phyloP scores from a whole-genome alignment of 83 land plant genomes.

The Isoetes engelmannii region DNA sequence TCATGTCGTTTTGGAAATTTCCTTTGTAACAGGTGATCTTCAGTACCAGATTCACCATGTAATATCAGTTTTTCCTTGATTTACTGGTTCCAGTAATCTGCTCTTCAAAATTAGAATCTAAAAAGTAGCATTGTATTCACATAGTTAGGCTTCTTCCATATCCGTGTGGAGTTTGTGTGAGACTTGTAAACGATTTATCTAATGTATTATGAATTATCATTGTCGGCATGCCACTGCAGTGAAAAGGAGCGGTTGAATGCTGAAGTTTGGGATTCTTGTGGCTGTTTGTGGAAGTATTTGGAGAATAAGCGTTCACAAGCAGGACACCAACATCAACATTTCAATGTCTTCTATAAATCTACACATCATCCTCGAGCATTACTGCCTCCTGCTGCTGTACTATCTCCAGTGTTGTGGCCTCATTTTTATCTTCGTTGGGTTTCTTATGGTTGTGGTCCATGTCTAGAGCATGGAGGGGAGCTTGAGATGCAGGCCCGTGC shows the following conservation, averaged over 20 bases:
- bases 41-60: no score
- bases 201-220: neutral
- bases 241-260: constrained; percentile 85
- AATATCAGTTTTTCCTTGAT: no score
- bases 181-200: no score
- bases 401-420: constrained; percentile 91
- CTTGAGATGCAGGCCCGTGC: constrained; percentile 54
- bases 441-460: constrained; percentile 4
- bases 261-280: constrained; percentile 55
- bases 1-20: constrained; percentile 91
- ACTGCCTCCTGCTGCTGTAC: constrained; percentile 90
- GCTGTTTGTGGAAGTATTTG: constrained; percentile 77
- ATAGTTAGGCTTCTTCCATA: no score
- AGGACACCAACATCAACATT: constrained; percentile 59
- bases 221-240: constrained; percentile 31
- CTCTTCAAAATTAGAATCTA: no score
- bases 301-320: constrained; percentile 42
- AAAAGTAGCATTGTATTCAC: no score
- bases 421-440: constrained; percentile 89
- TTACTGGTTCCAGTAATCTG: no score
- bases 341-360: constrained; percentile 68
- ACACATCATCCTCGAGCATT: constrained; percentile 44
- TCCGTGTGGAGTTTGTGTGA: no score
- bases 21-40: constrained; percentile 65
- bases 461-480: constrained; percentile 54